These are phyloP conservation scores for Neofusicoccum laricinum DNA, from an alignment of 2,329 filamentous ascomycete genomes.

Conservation along the genomic window DNA sequence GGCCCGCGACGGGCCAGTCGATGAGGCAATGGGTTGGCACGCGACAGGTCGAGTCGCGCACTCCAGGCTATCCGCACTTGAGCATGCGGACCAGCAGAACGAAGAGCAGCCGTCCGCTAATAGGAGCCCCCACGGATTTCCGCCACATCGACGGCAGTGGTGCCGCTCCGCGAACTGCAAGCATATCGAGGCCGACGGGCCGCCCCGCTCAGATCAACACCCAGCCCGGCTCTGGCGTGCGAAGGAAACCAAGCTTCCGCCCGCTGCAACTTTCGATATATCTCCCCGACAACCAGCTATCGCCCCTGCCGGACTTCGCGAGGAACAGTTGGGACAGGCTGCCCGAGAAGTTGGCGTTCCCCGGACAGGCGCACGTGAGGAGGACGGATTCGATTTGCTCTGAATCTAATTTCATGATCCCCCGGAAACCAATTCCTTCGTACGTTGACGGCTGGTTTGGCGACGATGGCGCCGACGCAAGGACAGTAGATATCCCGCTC, in stretches of 20 bases:
- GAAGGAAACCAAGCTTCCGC: conserved; percentile 26
- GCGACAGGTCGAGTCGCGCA: conserved; percentile 4
- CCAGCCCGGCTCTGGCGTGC: neutral
- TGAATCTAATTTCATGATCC: neutral
- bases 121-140: conserved; percentile 36
- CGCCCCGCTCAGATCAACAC: conserved; percentile 17
- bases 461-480: neutral
- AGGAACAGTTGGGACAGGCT: conserved; percentile 26
- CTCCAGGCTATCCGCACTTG: conserved; percentile 3
- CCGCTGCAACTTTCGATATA: conserved; percentile 41
- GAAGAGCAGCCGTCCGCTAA: conserved; percentile 29
- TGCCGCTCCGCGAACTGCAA: conserved; percentile 18
- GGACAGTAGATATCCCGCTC: conserved; percentile 26
- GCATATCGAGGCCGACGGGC: conserved; percentile 27
- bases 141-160: conserved; percentile 29
- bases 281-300: conserved; percentile 30
- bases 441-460: neutral
- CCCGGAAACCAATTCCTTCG: conserved; percentile 3
- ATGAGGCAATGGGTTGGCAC: conserved; percentile 33
- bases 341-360: neutral
- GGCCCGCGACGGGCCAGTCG: conserved; percentile 34
- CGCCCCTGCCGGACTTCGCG: conserved; percentile 39
- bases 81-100: conserved; percentile 32
- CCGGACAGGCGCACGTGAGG: neutral
- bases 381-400: neutral